Evolutionary conservation across 495 filamentous ascomycete genomes (phyloP).

Genomic region (Tuber calosporum): DNA sequence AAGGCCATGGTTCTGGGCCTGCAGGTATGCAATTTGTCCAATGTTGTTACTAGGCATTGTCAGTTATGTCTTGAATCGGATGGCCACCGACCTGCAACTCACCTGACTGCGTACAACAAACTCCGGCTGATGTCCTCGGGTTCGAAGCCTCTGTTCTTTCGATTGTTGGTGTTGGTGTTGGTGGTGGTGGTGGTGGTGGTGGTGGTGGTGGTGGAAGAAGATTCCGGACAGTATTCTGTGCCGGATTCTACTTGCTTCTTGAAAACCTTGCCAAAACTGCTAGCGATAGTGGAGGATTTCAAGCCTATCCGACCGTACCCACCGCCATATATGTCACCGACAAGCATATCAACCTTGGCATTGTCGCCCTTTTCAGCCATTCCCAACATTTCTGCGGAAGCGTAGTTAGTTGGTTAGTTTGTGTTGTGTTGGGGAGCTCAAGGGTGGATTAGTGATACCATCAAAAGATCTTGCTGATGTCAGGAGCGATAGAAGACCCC

Average conservation of each 20-base stretch:
- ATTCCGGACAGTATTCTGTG: slow-evolving; percentile 7
- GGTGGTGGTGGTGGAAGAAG: not conserved
- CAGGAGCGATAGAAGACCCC: slow-evolving; percentile 83
- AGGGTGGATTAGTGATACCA: slow-evolving; percentile 54
- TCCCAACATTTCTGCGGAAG: slow-evolving; percentile 49
- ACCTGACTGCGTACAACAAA: slow-evolving; percentile 76
- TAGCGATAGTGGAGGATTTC: slow-evolving; percentile 87
- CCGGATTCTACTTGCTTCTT: slow-evolving; percentile 41
- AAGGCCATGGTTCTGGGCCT: slow-evolving; percentile 82
- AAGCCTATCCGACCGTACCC: slow-evolving; percentile 93
- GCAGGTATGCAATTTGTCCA: slow-evolving; percentile 91
- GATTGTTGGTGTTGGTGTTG: not conserved
- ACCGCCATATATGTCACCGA: slow-evolving; percentile 95
- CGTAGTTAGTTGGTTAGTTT: not conserved
- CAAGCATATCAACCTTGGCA: slow-evolving; percentile 86
- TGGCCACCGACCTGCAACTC: slow-evolving; percentile 19
- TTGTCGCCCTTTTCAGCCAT: slow-evolving; percentile 95
- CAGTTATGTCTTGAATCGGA: slow-evolving; percentile 22
- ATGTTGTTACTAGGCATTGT: slow-evolving; percentile 75
- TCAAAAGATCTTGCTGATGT: slow-evolving; percentile 88
- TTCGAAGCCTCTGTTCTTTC: slow-evolving; percentile 47
- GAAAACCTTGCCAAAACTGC: slow-evolving; percentile 93
- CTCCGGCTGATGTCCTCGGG: slow-evolving; percentile 62
- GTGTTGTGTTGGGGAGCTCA: not conserved
- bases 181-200: too few species aligned